phyloP scores from a whole-genome alignment of 176 grass and related monocot species.

The Carex parvula region DNA sequence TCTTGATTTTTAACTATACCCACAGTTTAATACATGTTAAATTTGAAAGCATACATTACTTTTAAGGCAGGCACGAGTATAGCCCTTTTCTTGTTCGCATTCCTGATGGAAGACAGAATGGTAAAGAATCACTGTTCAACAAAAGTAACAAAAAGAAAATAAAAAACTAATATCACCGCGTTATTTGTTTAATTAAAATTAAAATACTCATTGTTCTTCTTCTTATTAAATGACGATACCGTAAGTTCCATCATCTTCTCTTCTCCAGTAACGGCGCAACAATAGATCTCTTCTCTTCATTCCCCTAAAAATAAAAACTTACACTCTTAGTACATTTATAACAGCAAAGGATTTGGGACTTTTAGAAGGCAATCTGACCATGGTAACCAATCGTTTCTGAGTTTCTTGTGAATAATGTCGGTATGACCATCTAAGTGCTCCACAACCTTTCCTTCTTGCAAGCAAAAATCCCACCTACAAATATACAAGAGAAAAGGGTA shows the following conservation, averaged over 20 bases:
- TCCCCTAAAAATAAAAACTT: conserved; percentile 79
- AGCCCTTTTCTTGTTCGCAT: conserved; percentile 63
- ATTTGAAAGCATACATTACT: conserved; percentile 80
- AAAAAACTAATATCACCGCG: conserved; percentile 10
- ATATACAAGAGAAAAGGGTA: conserved; percentile 12
- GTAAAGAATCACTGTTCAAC: conserved; percentile 82
- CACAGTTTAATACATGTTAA: not conserved
- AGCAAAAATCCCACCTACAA: conserved; percentile 96
- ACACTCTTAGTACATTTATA: conserved; percentile 35
- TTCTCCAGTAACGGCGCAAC: conserved; percentile 88
- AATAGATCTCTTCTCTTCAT: conserved; percentile 95
- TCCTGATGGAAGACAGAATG: conserved; percentile 94
- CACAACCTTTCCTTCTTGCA: conserved; percentile 77
- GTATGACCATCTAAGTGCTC: conserved; percentile 92
- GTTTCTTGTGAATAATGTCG: conserved; percentile 96
- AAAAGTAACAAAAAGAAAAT: conserved; percentile 33
- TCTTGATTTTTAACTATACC: not conserved
- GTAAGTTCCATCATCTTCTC: conserved; percentile 98
- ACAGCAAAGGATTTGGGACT: conserved; percentile 25
- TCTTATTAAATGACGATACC: conserved; percentile 45
- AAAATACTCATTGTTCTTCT: conserved; percentile 15
- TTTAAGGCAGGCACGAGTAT: conserved; percentile 95
- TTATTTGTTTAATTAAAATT: not conserved
- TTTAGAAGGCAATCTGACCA: conserved; percentile 51
- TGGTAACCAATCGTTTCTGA: conserved; percentile 81